These are phyloP conservation scores for Piromyces sp. DNA, from an alignment of 192 early-diverging fungal genomes.

Conservation along the genomic window DNA sequence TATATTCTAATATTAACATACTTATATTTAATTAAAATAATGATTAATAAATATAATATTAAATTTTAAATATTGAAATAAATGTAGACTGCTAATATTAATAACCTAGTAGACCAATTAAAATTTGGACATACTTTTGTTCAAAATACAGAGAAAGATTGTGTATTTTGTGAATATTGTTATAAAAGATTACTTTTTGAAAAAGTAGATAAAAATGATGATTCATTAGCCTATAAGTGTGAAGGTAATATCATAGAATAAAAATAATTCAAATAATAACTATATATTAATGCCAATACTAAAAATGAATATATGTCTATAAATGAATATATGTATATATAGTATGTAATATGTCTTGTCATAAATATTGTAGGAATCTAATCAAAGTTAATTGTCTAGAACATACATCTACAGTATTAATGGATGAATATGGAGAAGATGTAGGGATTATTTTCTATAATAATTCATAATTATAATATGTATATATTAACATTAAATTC, in stretches of 20 bases:
- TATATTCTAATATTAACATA: no score
- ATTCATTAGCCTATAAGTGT: slow-evolving; percentile 16
- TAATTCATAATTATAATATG: no score
- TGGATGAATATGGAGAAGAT: slow-evolving; percentile 13
- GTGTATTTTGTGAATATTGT: slow-evolving; percentile 27
- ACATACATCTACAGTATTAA: slow-evolving; percentile 6
- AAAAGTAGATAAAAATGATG: slow-evolving; percentile 7
- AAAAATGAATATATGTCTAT: no score
- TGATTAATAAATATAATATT: no score
- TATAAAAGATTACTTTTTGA: slow-evolving; percentile 5
- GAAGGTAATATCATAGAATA: slow-evolving; percentile 14
- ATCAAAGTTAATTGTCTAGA: slow-evolving; percentile 15
- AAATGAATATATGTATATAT: no score
- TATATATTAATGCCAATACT: no score
- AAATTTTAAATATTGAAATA: no score
- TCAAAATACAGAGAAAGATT: slow-evolving; percentile 8
- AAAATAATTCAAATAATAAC: slow-evolving; percentile 1
- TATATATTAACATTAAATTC: background rate
- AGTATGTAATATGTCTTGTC: slow-evolving; percentile 30
- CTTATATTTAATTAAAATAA: no score
- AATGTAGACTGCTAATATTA: background rate
- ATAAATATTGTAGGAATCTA: slow-evolving; percentile 24
- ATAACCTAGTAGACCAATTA: slow-evolving; percentile 6
- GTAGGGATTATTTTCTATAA: slow-evolving; percentile 4
- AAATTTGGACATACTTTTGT: slow-evolving; percentile 18